Evolutionary conservation across 2,329 filamentous ascomycete species (phyloP), one percentile per base, ranked within the genome.

Genomic region (Plectosphaerella plurivora): DNA sequence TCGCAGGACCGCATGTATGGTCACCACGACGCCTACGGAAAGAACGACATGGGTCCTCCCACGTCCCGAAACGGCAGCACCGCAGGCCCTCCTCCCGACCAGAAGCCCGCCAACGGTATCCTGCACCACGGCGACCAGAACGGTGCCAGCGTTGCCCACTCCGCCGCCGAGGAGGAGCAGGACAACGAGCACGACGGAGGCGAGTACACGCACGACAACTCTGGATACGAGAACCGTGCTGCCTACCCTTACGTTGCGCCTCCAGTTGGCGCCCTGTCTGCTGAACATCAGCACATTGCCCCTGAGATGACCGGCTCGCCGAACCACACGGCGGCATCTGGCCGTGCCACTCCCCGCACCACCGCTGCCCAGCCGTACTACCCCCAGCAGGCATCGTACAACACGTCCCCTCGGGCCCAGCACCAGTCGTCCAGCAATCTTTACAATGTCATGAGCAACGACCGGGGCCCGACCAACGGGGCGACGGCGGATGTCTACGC

Each of bases 361-460:
- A 82, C 90, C 5, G 79, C 83, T 10, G 80, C 87, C 1, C 87
- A 89, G 59, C 76, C 84, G 2, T 90, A 91, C 68, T 97, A 95
- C 71, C 69, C 80, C 6, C 81, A 81, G 55, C 76, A 78, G 66
- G 68, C 79, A 49, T 86, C 86, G 24, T 96, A 95, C 72, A 87
- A 77, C 66, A 92, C 90, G 1, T 88, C 92, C 47, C 91, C 91
- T 20, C 86, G 91, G 42, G 76, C 81, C 9, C 74, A 78, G 53
- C 73, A 75, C 44, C 77, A 84, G 54, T 80, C 87, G 4, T 86
- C 89, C 1, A 92, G 89, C 75, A 95, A 85, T 65, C 75, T 96
- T 49, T 96, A 96, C 77, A 95, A 86, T 68, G 87, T 95, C 57
- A 91, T 96, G 74, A 92, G 87, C 67, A 91, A 89, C 65, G 88